These are phyloP conservation scores for Xanthoconium separans DNA, from an alignment of 1,284 basidiomycete genomes.

Conservation along the genomic window DNA sequence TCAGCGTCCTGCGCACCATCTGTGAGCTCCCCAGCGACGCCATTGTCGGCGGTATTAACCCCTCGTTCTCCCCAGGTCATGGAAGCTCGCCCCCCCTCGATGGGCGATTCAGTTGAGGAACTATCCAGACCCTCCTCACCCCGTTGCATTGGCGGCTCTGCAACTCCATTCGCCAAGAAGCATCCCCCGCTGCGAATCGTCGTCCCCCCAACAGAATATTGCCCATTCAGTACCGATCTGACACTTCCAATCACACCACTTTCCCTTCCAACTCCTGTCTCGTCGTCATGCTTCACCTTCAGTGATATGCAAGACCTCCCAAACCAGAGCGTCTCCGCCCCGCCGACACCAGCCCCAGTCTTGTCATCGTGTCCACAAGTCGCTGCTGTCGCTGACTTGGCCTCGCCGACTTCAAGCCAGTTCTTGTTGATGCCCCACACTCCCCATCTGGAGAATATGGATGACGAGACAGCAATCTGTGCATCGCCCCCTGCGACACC, in stretches of 20 bases:
- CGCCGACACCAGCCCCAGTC: conserved; percentile 10
- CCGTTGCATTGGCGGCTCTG: conserved; percentile 6
- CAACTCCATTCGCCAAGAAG: conserved; percentile 16
- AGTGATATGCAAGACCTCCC: conserved; percentile 14
- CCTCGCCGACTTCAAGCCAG: conserved; percentile 35
- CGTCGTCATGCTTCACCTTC: conserved; percentile 30
- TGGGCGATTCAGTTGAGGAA: conserved; percentile 20
- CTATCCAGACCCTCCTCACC: neutral
- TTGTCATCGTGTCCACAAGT: conserved; percentile 6
- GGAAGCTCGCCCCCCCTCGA: conserved; percentile 8
- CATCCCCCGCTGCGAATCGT: conserved; percentile 28
- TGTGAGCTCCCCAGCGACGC: conserved; percentile 7
- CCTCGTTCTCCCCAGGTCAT: conserved; percentile 11
- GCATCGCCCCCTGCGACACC: conserved; percentile 14
- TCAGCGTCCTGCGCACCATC: neutral
- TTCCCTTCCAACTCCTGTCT: conserved; percentile 27
- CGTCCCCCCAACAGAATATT: conserved; percentile 36
- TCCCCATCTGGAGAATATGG: conserved; percentile 11
- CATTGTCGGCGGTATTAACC: neutral
- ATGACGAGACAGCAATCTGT: conserved; percentile 8
- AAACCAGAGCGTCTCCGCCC: conserved; percentile 6
- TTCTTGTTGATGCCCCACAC: conserved; percentile 30
- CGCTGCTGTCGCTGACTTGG: conserved; percentile 14
- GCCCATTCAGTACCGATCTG: conserved; percentile 34
- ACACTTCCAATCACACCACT: conserved; percentile 32